Evolutionary conservation across 2,329 filamentous ascomycete genomes (phyloP).

Genomic region (Epichloe typhina): DNA sequence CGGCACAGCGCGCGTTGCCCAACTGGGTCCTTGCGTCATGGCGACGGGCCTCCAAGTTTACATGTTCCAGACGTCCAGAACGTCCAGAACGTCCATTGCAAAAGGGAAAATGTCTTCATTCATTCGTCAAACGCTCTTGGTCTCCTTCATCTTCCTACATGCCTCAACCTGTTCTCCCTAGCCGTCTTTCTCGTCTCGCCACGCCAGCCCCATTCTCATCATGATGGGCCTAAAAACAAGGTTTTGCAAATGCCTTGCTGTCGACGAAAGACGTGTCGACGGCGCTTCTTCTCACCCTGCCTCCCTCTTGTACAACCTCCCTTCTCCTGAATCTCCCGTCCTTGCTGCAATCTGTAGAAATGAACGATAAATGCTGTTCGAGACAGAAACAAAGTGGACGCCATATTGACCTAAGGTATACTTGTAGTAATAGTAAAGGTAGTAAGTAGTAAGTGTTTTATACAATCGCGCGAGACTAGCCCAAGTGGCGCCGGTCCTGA

Average conservation of each 20-base stretch:
- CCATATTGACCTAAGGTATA: background rate
- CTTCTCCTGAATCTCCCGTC: background rate
- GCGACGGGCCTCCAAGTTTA: background rate
- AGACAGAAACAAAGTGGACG: background rate
- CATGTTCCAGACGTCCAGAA: too few relatives aligned
- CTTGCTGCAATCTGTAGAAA: background rate
- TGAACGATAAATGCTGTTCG: background rate
- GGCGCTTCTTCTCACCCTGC: background rate
- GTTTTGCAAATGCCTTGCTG: background rate
- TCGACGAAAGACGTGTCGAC: too few relatives aligned
- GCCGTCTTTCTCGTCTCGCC: background rate
- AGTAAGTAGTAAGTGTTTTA: background rate
- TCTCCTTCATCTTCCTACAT: background rate
- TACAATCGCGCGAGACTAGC: background rate
- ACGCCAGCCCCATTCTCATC: background rate
- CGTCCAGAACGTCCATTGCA: too few relatives aligned
- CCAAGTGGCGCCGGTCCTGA: background rate
- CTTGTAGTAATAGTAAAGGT: background rate
- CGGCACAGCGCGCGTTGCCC: background rate
- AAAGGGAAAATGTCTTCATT: background rate
- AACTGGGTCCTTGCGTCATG: background rate
- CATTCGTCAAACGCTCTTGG: background rate
- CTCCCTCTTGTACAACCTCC: background rate
- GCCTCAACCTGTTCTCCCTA: background rate
- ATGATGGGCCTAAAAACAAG: background rate